Conservation (phyloP, 106 monocot genomes). For the Platanthera guangdongensis region DNA sequence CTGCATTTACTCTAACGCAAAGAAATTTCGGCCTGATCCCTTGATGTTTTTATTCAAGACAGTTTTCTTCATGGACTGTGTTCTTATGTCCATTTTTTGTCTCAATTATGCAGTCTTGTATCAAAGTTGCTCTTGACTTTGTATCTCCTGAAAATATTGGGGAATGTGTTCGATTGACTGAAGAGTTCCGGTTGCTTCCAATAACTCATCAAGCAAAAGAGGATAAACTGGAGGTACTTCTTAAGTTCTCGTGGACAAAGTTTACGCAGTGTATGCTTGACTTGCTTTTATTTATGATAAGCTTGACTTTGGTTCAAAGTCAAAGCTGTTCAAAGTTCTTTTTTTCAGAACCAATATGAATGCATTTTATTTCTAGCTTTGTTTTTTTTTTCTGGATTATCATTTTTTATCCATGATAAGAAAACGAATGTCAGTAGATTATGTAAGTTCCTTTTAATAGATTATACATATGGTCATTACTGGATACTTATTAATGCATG, state of each 20-base stretch:
- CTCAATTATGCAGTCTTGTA: constrained; percentile 34
- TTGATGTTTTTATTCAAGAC: neutral
- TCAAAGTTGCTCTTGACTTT: constrained; percentile 47
- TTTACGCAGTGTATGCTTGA: neutral
- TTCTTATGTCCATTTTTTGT: neutral
- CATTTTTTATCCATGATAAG: neutral
- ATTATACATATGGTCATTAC: neutral
- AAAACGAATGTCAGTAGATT: neutral
- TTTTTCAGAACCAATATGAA: neutral
- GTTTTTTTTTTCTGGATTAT: neutral
- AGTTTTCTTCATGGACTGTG: neutral
- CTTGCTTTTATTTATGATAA: neutral
- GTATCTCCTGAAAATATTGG: constrained; percentile 43
- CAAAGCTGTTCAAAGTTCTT: neutral
- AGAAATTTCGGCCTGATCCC: neutral
- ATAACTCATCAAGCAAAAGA: constrained; percentile 35
- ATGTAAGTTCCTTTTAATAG: neutral
- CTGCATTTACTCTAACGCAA: neutral
- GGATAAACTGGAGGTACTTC: constrained; percentile 37
- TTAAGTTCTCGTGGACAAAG: neutral
- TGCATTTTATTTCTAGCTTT: neutral
- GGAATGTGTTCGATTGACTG: constrained; percentile 28
- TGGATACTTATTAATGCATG: neutral
- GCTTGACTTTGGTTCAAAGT: neutral
- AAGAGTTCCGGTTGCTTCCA: constrained; percentile 39